Base-by-base conservation (phyloP, 1,284 basidiomycete species). In the Omphalotus olearius region DNA sequence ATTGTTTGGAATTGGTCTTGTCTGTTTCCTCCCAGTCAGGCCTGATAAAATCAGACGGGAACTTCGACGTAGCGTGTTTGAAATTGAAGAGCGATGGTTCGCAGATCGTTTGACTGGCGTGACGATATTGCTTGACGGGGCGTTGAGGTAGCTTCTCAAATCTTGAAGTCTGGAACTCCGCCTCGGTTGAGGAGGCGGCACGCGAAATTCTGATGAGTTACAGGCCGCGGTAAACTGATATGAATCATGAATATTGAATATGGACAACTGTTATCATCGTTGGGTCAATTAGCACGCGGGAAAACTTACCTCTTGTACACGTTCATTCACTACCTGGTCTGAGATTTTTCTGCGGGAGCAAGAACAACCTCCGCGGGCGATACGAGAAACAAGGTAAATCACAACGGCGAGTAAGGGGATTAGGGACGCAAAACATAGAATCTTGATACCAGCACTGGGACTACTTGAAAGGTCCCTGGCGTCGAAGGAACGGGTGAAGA, bases 31-130 rank as follows among this genome's bases (percentile, higher is more conserved):
- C 9, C 30, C 30, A 33, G 30, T 33, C 2, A 33, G 30, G 7
- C 30, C 13, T 13, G 30, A 33, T 2, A 33, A 33, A 13, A 33
- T 10, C 9, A 33, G 13, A 9, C 7, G 30, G 9, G 30, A 33
- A 33, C 30, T 33, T 9, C 13, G 30, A 13, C 30, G 30, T 13
- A 33, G 30, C 30, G 35, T 43, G 40, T 43, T 4, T 7, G 48
- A 43, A 16, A 50, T 50, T 4, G 48, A 50, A n/a, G 28, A 50
- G 18, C 48, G 48, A 36, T 50, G 48, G 17, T 43, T 50, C 4
- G 40, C 40, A 28, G 43, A 43, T 5, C 40, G 48, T 23, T 42
- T 50, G 30, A n/a, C 42, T 35, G 26, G 40, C n/a, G 39, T 20
- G 13, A 10, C 13, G 47, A 49, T 40, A 20, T 33, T 33, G 30